phyloP scores from a whole-genome alignment of 2,329 filamentous ascomycete genomes.

The Hypoxylon sp. region DNA sequence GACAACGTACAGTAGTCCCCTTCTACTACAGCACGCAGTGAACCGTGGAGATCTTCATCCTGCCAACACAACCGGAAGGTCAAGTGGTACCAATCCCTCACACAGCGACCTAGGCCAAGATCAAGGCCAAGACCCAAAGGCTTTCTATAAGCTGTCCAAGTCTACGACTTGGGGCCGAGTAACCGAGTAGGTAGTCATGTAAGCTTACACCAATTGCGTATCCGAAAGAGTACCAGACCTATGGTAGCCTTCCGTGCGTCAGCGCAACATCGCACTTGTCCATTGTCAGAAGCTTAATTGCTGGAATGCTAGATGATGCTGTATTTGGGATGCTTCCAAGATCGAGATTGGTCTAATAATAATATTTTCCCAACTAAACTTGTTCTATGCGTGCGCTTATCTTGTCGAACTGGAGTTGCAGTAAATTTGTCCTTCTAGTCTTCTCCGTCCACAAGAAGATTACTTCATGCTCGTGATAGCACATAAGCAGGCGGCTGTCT shows the following conservation, averaged over 20 bases:
- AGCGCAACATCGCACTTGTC: conserved; percentile 31
- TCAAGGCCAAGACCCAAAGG: conserved; percentile 12
- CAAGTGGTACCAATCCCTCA: conserved; percentile 17
- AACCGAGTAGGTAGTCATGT: conserved; percentile 18
- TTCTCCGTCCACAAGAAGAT: conserved; percentile 4
- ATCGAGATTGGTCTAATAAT: conserved; percentile 38
- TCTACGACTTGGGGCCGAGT: conserved; percentile 18
- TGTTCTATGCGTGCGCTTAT: conserved; percentile 19
- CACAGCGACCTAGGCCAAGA: conserved; percentile 25
- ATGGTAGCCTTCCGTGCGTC: conserved; percentile 21
- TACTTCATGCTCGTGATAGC: conserved; percentile 19
- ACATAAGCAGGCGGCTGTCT: conserved; percentile 34
- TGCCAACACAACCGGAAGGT: conserved; percentile 24
- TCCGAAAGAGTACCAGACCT: conserved; percentile 23
- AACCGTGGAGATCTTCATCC: conserved; percentile 25
- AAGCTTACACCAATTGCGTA: conserved; percentile 25
- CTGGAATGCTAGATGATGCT: conserved; percentile 19
- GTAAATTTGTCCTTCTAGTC: neutral
- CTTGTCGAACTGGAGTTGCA: conserved; percentile 7
- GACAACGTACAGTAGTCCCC: conserved; percentile 5
- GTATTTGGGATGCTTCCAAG: conserved; percentile 13
- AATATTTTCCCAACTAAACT: conserved; percentile 6
- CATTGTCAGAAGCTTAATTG: conserved; percentile 39
- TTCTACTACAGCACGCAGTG: conserved; percentile 19
- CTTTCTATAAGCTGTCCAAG: conserved; percentile 5